These are phyloP conservation scores for Chrysoporthe cubensis DNA, from an alignment of 2,329 filamentous ascomycete species.

Conservation along the genomic window DNA sequence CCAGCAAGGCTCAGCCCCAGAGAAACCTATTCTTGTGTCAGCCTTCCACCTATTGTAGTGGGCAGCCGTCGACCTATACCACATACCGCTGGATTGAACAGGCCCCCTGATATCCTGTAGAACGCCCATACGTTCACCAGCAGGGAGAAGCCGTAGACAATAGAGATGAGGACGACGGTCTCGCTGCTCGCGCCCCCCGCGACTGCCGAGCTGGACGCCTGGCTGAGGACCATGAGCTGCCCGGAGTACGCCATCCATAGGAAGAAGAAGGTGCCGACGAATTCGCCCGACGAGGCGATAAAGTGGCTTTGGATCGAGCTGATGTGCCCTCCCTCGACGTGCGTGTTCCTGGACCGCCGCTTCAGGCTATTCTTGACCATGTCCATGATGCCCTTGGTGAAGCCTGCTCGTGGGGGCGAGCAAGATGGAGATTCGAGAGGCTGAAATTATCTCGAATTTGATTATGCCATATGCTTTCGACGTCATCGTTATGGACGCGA, in stretches of 20 bases:
- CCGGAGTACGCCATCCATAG: slow-evolving; percentile 47
- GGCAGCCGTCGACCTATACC: not conserved
- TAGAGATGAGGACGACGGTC: slow-evolving; percentile 42
- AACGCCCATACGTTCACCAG: slow-evolving; percentile 55
- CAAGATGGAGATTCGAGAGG: not conserved
- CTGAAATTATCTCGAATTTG: not conserved
- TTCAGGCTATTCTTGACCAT: not conserved
- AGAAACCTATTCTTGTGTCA: slow-evolving; percentile 41
- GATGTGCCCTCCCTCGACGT: slow-evolving; percentile 13
- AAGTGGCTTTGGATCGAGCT: slow-evolving; percentile 13
- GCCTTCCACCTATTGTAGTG: not conserved
- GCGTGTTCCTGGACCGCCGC: not conserved
- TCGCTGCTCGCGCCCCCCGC: slow-evolving; percentile 19
- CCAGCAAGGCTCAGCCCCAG: slow-evolving; percentile 57
- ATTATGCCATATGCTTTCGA: not conserved
- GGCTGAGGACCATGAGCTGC: slow-evolving; percentile 36
- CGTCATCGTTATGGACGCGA: not conserved
- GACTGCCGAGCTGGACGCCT: slow-evolving; percentile 17
- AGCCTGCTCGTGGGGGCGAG: not conserved
- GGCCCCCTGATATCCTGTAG: slow-evolving; percentile 49
- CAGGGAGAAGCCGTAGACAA: slow-evolving; percentile 49
- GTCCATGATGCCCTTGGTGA: not conserved
- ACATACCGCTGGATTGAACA: slow-evolving; percentile 46
- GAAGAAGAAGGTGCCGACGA: slow-evolving; percentile 49
- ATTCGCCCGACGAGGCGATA: slow-evolving; percentile 40